Conservation (phyloP, 495 filamentous ascomycete species). For the Neurospora sp. region DNA sequence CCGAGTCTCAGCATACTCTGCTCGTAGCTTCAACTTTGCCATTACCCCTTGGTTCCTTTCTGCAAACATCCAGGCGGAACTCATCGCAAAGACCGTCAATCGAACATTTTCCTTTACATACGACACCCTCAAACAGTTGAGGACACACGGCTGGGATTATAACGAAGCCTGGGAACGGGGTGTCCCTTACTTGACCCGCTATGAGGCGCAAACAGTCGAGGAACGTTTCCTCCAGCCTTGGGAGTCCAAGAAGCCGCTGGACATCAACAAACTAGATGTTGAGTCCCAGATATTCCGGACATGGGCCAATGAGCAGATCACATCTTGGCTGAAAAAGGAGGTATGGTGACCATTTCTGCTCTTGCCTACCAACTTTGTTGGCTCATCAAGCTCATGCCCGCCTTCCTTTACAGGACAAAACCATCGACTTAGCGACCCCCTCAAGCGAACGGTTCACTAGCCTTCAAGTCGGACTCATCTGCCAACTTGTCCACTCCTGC, state of each 20-base stretch:
- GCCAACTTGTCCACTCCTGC: background rate
- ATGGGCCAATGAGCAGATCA: background rate
- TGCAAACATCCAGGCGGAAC: background rate
- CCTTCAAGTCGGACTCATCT: background rate
- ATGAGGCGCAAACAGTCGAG: background rate
- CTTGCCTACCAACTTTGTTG: background rate
- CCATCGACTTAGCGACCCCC: background rate
- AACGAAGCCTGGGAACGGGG: background rate
- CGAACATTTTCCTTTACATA: background rate
- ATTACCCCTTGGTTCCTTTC: background rate
- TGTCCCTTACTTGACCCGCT: background rate
- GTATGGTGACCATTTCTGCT: background rate
- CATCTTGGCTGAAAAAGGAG: background rate
- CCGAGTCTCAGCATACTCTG: background rate
- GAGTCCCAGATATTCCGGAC: background rate
- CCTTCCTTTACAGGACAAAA: background rate
- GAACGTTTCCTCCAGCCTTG: background rate
- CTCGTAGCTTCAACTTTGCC: background rate
- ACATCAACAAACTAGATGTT: background rate
- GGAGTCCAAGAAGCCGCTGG: background rate
- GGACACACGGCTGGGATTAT: background rate
- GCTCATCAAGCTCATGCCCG: background rate
- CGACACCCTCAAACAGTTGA: background rate
- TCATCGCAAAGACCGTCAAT: background rate
- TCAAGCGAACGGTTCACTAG: background rate